These are phyloP conservation scores for Perkinsus olseni DNA, from an alignment of 169 alveolate genomes.

Conservation along the genomic window DNA sequence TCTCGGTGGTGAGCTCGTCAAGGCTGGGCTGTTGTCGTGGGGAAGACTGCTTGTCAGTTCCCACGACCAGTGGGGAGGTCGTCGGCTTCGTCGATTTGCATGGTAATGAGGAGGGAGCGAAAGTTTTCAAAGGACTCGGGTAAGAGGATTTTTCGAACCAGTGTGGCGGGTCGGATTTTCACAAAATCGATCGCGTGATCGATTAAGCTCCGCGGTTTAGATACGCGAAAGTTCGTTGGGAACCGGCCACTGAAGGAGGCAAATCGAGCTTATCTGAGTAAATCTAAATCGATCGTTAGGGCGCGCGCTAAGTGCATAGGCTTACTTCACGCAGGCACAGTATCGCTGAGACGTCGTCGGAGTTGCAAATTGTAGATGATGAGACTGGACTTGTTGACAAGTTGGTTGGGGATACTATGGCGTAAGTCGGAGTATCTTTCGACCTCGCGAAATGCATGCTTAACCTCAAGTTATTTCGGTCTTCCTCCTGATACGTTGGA, in stretches of 20 bases:
- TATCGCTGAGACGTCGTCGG: neutral
- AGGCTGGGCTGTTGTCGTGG: neutral
- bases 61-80: neutral
- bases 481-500: neutral
- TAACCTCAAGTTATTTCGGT: neutral
- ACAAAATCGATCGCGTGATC: neutral
- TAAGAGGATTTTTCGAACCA: neutral
- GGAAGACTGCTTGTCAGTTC: neutral
- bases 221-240: neutral
- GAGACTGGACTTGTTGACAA: neutral
- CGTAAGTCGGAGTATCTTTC: neutral
- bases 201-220: neutral
- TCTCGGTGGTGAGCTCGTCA: neutral
- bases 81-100: neutral
- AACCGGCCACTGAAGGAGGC: neutral
- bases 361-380: neutral
- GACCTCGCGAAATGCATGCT: neutral
- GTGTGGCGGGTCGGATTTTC: no score
- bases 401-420: neutral
- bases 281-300: neutral
- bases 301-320: neutral
- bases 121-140: neutral
- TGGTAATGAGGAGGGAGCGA: neutral
- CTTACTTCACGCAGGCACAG: neutral
- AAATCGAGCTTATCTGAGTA: neutral